Evolutionary conservation across 768 basidiomycete genomes (phyloP), one percentile per base, ranked within the genome.

Genomic region (Mycena chlorophos): DNA sequence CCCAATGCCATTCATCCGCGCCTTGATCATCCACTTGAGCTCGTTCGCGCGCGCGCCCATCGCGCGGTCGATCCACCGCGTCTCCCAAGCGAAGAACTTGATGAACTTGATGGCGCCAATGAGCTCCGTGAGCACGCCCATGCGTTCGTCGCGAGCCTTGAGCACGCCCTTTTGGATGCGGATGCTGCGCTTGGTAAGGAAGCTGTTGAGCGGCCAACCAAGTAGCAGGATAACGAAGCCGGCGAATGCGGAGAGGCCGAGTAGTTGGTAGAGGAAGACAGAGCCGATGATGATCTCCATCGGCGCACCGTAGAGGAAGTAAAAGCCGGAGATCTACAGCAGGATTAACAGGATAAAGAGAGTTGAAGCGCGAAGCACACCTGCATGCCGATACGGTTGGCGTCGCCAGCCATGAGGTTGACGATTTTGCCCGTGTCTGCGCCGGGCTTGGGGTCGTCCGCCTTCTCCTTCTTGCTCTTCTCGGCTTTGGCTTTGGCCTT

Each of bases 381-480:
- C 72, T 75, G 63, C 75, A 76, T 14, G 58, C 63, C 10, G 52
- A 61, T 40, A 8, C 78, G 72, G 64, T 85, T 87, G 2, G 86
- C 84, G 66, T 92, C 90, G 5, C 82, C 84, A 14, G 89, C 85
- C 91, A 95, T 95, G 30, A 94, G 71, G 61, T 92, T 91, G 52
- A 94, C 90, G 50, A 95, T 91, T 68, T 94, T 94, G 13, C 94
- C 94, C 13, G 89, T 78, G 66, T 93, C 89, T 6, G 94, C 94
- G 16, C 91, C 89, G 0, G 87, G 81, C 61, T 83, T 87, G 1
- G 85, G 82, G 27, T 89, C 78, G 42, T 79, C 77, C 17, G 71
- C 75, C 62, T 71, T 75, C 10, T 69, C 72, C 26, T 68, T 68
- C 42, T 71, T 74, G 52, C 73, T 74, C 53, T 74, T 74, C 49